Conservation (phyloP, 176 grass and related monocot species). For the Avena eriantha region DNA sequence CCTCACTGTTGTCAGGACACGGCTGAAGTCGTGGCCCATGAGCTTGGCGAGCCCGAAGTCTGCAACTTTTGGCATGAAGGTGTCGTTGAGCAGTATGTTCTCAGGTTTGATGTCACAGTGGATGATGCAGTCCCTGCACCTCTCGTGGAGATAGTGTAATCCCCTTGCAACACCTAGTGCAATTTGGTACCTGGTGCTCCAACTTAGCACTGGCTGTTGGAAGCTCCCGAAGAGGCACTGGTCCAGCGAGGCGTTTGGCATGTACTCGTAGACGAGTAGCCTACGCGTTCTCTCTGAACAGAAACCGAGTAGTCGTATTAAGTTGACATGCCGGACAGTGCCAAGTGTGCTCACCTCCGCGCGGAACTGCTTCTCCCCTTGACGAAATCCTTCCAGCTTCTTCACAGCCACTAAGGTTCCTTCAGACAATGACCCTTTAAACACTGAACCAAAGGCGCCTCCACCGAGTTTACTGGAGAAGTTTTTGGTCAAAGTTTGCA, state of each 20-base stretch:
- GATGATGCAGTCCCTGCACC: too few species aligned
- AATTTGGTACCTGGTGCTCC: too few species aligned
- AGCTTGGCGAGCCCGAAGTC: constrained; percentile 3
- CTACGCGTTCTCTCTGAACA: background rate
- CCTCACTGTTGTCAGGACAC: background rate
- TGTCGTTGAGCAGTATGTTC: too few species aligned
- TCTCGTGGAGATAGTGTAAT: too few species aligned
- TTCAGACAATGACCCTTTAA: background rate
- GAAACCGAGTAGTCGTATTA: background rate
- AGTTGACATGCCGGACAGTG: background rate
- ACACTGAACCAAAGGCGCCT: background rate
- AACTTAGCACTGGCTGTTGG: too few species aligned
- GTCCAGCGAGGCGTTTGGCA: background rate
- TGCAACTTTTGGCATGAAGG: too few species aligned
- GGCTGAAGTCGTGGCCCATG: background rate
- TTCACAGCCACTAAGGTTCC: background rate
- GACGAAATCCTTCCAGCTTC: background rate
- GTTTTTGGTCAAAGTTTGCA: background rate
- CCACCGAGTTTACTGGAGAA: background rate
- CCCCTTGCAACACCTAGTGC: too few species aligned
- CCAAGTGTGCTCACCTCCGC: constrained; percentile 4
- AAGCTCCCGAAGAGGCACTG: background rate
- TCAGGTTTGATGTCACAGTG: too few species aligned
- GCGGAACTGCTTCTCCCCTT: background rate
- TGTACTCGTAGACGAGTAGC: constrained; percentile 14